A percentile compares a stretch with the other conserved stretches of the same genome.
phyloP scores from a whole-genome alignment of 148 eudicot species.

The Chenopodium berlandieri region DNA sequence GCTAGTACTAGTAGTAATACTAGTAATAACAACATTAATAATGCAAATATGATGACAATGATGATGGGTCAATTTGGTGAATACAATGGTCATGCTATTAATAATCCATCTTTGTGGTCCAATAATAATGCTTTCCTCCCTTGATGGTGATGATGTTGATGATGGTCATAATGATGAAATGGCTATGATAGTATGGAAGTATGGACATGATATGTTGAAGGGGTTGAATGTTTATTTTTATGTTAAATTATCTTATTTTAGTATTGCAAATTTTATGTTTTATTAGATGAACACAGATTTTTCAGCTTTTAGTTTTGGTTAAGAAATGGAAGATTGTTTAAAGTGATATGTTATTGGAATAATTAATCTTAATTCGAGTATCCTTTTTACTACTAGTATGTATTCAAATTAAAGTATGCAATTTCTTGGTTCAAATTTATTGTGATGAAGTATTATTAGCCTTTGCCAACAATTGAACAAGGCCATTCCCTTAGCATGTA shows the following conservation, averaged over 20 bases:
- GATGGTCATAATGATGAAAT: background rate
- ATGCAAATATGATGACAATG: conserved; percentile 23
- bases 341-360: too few species aligned
- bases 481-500: too few species aligned
- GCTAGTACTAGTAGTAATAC: conserved; percentile 15
- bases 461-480: too few species aligned
- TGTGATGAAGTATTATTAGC: too few species aligned
- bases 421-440: too few species aligned
- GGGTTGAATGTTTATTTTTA: background rate
- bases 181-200: background rate
- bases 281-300: background rate
- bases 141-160: background rate
- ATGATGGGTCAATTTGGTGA: conserved; percentile 41
- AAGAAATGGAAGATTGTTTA: too few species aligned
- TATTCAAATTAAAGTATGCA: too few species aligned
- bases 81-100: conserved; percentile 30
- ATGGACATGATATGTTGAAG: background rate
- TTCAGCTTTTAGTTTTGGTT: too few species aligned
- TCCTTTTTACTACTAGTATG: too few species aligned
- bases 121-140: conserved; percentile 16
- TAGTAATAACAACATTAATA: conserved; percentile 6
- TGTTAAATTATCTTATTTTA: too few species aligned
- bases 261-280: background rate
- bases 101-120: conserved; percentile 30
- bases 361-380: too few species aligned